Conservation (phyloP, 805 yeast genomes). For the Teunomyces tritomae region DNA sequence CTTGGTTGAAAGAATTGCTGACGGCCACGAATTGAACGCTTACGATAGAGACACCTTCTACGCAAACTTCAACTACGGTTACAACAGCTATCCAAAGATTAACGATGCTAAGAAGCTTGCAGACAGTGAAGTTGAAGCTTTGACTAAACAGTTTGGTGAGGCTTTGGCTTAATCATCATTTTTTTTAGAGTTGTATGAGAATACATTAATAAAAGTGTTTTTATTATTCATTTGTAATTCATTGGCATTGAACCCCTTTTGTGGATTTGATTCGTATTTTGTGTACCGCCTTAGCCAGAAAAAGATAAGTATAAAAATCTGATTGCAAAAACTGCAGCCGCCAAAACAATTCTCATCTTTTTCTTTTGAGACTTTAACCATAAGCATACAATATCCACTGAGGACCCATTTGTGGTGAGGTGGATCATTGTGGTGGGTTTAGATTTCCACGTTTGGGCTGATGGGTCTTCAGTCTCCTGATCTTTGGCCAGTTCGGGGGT, state of each 20-base stretch:
- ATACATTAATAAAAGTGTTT: too few species aligned
- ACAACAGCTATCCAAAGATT: slow-evolving; percentile 7
- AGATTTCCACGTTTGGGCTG: too few species aligned
- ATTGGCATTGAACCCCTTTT: slow-evolving; percentile 17
- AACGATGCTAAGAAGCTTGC: not conserved
- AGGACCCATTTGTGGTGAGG: slow-evolving; percentile 1
- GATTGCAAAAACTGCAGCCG: not conserved
- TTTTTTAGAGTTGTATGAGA: too few species aligned
- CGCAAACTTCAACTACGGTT: slow-evolving; percentile 23
- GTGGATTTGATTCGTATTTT: slow-evolving; percentile 5
- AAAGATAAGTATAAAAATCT: not conserved
- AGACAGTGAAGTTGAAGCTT: not conserved
- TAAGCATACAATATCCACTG: not conserved
- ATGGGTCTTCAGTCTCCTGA: not conserved
- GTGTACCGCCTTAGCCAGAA: too few species aligned
- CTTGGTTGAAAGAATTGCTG: slow-evolving; percentile 42
- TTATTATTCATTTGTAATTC: too few species aligned
- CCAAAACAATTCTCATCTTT: not conserved
- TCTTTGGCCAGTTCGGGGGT: not conserved
- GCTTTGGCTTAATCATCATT: not conserved
- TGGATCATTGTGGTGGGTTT: not conserved
- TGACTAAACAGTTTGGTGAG: not conserved
- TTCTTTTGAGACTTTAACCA: not conserved
- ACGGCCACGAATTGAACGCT: slow-evolving; percentile 36
- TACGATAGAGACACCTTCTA: slow-evolving; percentile 53